A percentile compares a stretch with the other conserved stretches of the same genome.
phyloP scores from a whole-genome alignment of 129 eudicot genomes.

The Cynara cardunculus region DNA sequence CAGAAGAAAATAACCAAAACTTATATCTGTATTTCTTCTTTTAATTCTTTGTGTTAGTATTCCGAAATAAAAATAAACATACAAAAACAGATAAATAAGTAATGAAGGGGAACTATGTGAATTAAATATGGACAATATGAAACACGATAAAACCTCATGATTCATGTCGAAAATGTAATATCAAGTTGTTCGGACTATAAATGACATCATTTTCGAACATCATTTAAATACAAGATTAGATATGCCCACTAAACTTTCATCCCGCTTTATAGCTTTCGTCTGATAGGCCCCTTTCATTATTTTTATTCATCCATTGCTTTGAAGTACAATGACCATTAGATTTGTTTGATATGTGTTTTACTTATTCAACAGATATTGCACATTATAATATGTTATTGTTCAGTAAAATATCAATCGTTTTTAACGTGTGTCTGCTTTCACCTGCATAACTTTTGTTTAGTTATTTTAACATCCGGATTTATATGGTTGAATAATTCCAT shows the following conservation, averaged over 20 bases:
- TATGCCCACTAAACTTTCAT: neutral
- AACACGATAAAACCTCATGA: neutral
- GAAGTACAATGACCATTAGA: neutral
- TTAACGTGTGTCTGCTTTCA: too few relatives aligned
- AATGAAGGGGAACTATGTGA: neutral
- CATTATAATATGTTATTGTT: neutral
- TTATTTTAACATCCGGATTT: neutral
- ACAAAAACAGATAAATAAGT: neutral
- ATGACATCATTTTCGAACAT: too few relatives aligned
- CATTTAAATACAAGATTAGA: neutral
- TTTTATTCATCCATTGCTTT: neutral
- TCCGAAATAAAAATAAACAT: too few relatives aligned
- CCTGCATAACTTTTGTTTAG: neutral
- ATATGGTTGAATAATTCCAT: too few relatives aligned
- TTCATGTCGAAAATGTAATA: neutral
- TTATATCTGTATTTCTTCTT: neutral
- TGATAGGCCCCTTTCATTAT: neutral
- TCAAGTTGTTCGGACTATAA: too few relatives aligned
- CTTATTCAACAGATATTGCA: neutral
- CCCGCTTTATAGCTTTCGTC: neutral
- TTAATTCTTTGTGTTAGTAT: too few relatives aligned
- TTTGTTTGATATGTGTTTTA: too few relatives aligned
- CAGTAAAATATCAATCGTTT: neutral
- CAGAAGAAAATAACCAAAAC: neutral
- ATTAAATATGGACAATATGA: neutral